Base-by-base conservation (phyloP, 2,329 filamentous ascomycete genomes). In the Eurotiales sp. region DNA sequence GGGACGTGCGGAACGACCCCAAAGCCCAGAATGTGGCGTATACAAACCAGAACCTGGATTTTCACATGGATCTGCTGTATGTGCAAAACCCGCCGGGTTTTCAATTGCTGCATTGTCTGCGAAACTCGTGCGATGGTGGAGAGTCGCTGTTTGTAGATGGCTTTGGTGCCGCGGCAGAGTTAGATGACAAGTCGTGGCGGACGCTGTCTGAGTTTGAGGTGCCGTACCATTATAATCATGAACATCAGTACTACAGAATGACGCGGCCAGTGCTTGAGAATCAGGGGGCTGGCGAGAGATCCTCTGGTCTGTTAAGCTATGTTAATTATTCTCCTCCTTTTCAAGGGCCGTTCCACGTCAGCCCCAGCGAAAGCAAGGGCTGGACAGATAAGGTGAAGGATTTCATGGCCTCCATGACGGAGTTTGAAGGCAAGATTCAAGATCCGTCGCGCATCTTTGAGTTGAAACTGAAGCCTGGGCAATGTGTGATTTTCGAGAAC, bases 401-500 rank as follows among this genome's bases (percentile, higher is more conserved):
- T 49, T 59, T 70, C 25, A 50, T 61, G 11, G 37, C 55, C 1
- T 84, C 83, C 69, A 71, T 82, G 43, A 55, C 64, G 1, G 77
- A 78, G 2, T 90, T 95, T 60, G 77, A 83, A 44, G 53, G 65
- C 0, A 57, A 80, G 0, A 69, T 93, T 21, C 84, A 88, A 57
- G 64, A 74, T 1, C 70, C 77, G 0, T 64, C 73, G 3, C 81
- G 81, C 54, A 69, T 90, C 48, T 86, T 85, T 62, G 79, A 92
- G 73, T 77, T 86, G 53, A 86, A 86, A 68, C 75, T 96, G 68
- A 74, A 83, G 49, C 83, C 87, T 3, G 93, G 92, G 3, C 88
- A 96, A 63, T 95, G 90, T 64, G 90, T 91, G 11, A 78, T 99
- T n/a, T 97, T 99, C 64, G 86, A 95, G 66, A 97, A 97, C 64